A percentile compares a stretch with the other conserved stretches of the same genome.
Evolutionary conservation across 73 alveolate genomes (phyloP).

Genomic region (Strombidium stylifer): DNA sequence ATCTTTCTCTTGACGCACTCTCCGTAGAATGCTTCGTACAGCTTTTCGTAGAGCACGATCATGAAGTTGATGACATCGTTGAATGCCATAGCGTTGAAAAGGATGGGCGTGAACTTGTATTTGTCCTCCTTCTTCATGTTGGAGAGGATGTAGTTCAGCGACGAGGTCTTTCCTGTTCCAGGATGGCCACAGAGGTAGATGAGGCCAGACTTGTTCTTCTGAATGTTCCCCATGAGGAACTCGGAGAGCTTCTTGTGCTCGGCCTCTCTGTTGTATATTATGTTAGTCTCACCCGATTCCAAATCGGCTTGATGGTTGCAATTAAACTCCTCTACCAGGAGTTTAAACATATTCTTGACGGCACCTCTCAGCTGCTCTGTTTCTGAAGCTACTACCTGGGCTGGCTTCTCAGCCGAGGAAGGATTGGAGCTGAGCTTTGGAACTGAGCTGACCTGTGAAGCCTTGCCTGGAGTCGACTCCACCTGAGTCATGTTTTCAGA

Average conservation of each 20-base stretch:
- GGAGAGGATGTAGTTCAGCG: conserved; percentile 36
- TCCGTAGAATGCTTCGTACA: neutral
- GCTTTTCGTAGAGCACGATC: conserved; percentile 12
- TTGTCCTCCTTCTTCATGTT: neutral
- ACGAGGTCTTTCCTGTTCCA: conserved; percentile 62
- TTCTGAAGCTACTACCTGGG: too few relatives aligned
- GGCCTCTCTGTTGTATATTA: conserved; percentile 34
- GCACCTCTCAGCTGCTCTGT: too few relatives aligned
- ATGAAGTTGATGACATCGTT: conserved; percentile 32
- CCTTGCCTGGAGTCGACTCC: too few relatives aligned
- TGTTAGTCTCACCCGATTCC: conserved; percentile 5
- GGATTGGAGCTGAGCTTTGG: too few relatives aligned
- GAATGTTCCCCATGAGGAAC: conserved; percentile 23
- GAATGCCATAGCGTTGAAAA: conserved; percentile 60
- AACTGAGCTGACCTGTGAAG: too few relatives aligned
- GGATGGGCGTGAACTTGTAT: neutral
- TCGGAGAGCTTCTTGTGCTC: conserved; percentile 38
- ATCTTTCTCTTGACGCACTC: neutral
- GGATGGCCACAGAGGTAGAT: conserved; percentile 69
- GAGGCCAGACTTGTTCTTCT: conserved; percentile 34
- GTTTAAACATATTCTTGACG: neutral
- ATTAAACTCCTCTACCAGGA: conserved; percentile 46
- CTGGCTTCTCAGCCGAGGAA: too few relatives aligned
- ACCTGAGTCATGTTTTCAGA: too few relatives aligned
- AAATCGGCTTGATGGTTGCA: conserved; percentile 43